Percentiles rank a stretch among this genome's conserved stretches.
These are phyloP conservation scores for Microcyclospora pomicola DNA, from an alignment of 2,329 filamentous ascomycete species.

Conservation along the genomic window DNA sequence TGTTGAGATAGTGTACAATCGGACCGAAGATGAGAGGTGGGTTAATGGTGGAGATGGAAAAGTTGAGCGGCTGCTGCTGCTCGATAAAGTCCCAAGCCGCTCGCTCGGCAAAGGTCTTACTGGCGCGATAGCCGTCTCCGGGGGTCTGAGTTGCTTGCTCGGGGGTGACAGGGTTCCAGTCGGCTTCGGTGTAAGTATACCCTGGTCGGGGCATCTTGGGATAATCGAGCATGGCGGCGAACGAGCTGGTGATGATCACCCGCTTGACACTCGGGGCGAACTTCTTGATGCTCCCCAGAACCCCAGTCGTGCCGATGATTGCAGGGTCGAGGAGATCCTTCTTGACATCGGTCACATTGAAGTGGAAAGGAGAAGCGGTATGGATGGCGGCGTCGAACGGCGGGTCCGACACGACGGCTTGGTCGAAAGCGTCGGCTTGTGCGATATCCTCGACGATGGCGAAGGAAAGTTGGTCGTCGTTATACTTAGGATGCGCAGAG, in stretches of 20 bases:
- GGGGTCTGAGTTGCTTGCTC: slow-evolving; percentile 34
- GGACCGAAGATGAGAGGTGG: slow-evolving; percentile 39
- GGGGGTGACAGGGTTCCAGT: slow-evolving; percentile 45
- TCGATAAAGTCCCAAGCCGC: slow-evolving; percentile 41
- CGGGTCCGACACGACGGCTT: slow-evolving; percentile 45
- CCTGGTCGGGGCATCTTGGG: slow-evolving; percentile 37
- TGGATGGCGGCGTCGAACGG: slow-evolving; percentile 63
- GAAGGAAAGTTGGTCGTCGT: slow-evolving; percentile 47
- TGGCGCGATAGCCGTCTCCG: slow-evolving; percentile 33
- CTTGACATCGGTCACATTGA: slow-evolving; percentile 60
- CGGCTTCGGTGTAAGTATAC: slow-evolving; percentile 38
- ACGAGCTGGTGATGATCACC: slow-evolving; percentile 58
- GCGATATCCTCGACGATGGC: slow-evolving; percentile 61
- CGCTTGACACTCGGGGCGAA: slow-evolving; percentile 53
- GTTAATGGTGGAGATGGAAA: slow-evolving; percentile 35
- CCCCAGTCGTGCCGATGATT: slow-evolving; percentile 49
- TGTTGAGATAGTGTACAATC: slow-evolving; percentile 46
- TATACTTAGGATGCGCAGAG: slow-evolving; percentile 35
- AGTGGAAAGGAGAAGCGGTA: slow-evolving; percentile 61
- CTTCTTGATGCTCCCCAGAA: slow-evolving; percentile 48
- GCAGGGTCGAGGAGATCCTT: slow-evolving; percentile 48
- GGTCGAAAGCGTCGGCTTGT: slow-evolving; percentile 50
- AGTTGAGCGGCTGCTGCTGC: slow-evolving; percentile 35
- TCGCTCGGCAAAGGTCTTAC: slow-evolving; percentile 49
- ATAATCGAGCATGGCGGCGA: slow-evolving; percentile 47